A percentile compares a stretch with the other conserved stretches of the same genome.
These are phyloP conservation scores for Globisporangium middletonii DNA, from an alignment of 352 stramenopile species.

Conservation along the genomic window DNA sequence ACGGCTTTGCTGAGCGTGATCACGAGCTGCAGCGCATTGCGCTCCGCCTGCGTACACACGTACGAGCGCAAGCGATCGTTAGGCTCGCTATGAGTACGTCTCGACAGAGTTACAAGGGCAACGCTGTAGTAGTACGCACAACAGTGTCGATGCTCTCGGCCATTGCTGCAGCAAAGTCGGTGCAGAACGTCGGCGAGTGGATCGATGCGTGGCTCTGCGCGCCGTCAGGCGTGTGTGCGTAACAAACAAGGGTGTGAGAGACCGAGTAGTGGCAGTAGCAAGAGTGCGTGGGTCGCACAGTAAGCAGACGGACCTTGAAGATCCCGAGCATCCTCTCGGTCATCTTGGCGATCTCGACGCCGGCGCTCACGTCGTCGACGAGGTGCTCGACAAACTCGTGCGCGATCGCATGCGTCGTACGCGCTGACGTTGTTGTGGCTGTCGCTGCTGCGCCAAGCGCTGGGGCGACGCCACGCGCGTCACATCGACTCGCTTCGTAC, in stretches of 20 bases:
- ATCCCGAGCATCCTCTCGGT: slow-evolving; percentile 62
- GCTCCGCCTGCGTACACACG: slow-evolving; percentile 36
- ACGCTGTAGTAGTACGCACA: background rate
- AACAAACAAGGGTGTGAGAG: no score
- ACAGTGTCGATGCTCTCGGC: slow-evolving; percentile 17
- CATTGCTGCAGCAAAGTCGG: slow-evolving; percentile 40
- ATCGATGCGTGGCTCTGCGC: slow-evolving; percentile 67
- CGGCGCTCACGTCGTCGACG: slow-evolving; percentile 52
- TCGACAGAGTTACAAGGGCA: no score
- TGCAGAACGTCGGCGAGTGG: slow-evolving; percentile 56
- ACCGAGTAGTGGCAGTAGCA: no score
- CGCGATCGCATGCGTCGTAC: slow-evolving; percentile 22
- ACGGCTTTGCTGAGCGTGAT: slow-evolving; percentile 71
- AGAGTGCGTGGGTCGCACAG: no score
- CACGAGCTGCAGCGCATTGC: slow-evolving; percentile 68
- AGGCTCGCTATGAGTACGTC: no score
- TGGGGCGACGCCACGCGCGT: background rate
- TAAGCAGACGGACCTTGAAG: slow-evolving; percentile 49
- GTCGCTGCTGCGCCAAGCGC: background rate
- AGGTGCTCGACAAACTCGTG: slow-evolving; percentile 40
- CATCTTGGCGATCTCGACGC: slow-evolving; percentile 58
- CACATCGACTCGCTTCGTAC: slow-evolving; percentile 41
- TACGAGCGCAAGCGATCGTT: background rate
- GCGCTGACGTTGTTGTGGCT: background rate
- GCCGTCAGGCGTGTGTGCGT: background rate